phyloP scores from a whole-genome alignment of 2,329 filamentous ascomycete species.

The Alternaria alternata region DNA sequence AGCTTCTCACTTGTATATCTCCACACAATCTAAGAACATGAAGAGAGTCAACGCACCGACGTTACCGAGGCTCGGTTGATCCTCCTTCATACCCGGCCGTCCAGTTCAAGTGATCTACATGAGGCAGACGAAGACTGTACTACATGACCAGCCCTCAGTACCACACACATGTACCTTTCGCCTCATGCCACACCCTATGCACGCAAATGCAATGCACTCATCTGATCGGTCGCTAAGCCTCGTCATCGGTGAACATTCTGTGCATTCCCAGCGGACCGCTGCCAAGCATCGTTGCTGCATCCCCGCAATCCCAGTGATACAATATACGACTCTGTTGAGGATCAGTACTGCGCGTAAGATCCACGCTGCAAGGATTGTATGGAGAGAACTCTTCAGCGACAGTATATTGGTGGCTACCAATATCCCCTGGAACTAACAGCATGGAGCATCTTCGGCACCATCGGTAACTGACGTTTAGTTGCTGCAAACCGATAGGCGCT shows the following conservation, averaged over 20 bases:
- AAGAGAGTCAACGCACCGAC: neutral
- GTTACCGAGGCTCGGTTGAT: neutral
- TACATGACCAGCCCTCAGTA: neutral
- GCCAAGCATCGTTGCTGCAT: constrained; percentile 8
- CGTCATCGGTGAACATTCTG: constrained; percentile 23
- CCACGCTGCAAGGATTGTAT: constrained; percentile 7
- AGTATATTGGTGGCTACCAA: neutral
- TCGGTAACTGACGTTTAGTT: neutral
- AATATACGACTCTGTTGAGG: constrained; percentile 7
- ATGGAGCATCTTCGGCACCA: neutral
- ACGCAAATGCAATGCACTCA: neutral
- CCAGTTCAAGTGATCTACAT: neutral
- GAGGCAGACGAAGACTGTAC: neutral
- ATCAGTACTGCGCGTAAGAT: constrained; percentile 10
- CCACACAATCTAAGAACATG: neutral
- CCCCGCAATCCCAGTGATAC: constrained; percentile 13
- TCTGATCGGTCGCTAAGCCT: constrained; percentile 10
- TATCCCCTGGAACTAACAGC: neutral
- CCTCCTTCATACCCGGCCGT: neutral
- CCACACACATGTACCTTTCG: neutral
- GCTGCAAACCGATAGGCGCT: neutral
- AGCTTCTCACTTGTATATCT: neutral
- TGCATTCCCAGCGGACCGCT: constrained; percentile 24
- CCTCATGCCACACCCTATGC: constrained; percentile 1
- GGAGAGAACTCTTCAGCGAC: neutral